These are phyloP conservation scores for Zymoseptoria crescenta DNA, from an alignment of 2,329 filamentous ascomycete genomes.

Conservation along the genomic window DNA sequence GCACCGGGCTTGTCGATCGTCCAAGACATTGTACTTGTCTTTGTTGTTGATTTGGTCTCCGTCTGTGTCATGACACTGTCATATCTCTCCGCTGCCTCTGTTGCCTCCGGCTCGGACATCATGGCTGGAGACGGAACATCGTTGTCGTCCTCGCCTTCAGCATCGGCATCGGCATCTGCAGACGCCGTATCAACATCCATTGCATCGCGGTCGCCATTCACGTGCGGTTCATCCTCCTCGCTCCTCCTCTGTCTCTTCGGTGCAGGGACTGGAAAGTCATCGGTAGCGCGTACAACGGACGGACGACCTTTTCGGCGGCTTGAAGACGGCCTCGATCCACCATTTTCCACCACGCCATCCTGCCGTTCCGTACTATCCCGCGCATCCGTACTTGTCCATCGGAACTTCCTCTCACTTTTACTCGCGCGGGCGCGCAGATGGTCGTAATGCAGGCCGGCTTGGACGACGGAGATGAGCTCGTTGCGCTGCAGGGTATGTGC, in stretches of 20 bases:
- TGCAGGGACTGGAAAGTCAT: conserved; percentile 28
- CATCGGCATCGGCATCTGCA: conserved; percentile 15
- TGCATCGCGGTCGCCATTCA: conserved; percentile 37
- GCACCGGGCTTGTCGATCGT: conserved; percentile 26
- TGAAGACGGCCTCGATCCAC: conserved; percentile 9
- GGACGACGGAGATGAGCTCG: conserved; percentile 53
- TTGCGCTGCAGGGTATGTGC: conserved; percentile 51
- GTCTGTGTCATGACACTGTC: conserved; percentile 30
- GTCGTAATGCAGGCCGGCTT: conserved; percentile 52
- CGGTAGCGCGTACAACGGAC: conserved; percentile 14
- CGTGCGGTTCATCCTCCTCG: conserved; percentile 25
- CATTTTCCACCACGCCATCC: conserved; percentile 11
- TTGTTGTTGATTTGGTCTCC: conserved; percentile 25
- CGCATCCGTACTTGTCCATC: conserved; percentile 20
- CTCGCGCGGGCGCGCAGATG: conserved; percentile 25
- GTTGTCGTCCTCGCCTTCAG: conserved; percentile 20
- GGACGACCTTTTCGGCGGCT: conserved; percentile 12
- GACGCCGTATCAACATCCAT: conserved; percentile 37
- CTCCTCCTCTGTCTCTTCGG: conserved; percentile 28
- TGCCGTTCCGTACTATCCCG: conserved; percentile 17
- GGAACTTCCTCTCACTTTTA: conserved; percentile 19
- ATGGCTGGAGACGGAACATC: conserved; percentile 22
- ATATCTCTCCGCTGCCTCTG: conserved; percentile 23
- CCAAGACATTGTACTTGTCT: conserved; percentile 29
- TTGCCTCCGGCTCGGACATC: conserved; percentile 20